These are phyloP conservation scores for Aurifilum marmelostoma DNA, from an alignment of 2,329 filamentous ascomycete genomes.

Conservation along the genomic window DNA sequence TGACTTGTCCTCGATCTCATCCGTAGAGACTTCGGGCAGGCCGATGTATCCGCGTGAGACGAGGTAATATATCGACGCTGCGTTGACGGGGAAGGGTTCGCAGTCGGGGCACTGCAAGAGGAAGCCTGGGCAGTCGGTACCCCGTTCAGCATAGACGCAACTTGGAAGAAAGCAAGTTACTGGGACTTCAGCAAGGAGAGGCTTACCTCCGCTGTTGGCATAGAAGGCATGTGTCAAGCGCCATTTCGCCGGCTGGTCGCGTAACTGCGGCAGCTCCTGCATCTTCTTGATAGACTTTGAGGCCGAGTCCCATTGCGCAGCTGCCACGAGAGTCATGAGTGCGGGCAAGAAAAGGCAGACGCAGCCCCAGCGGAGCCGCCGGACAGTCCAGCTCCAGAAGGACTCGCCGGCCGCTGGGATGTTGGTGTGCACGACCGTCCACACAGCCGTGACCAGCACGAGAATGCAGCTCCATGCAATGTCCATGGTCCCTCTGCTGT, in stretches of 20 bases:
- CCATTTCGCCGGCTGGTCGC: too few relatives aligned
- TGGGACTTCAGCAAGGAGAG: too few relatives aligned
- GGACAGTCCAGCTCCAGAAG: neutral
- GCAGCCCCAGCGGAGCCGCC: too few relatives aligned
- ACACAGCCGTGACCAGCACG: constrained; percentile 18
- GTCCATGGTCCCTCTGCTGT: constrained; percentile 19
- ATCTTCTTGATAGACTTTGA: too few relatives aligned
- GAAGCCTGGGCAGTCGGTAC: neutral
- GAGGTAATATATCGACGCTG: constrained; percentile 24
- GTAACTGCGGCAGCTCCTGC: too few relatives aligned
- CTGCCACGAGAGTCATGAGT: too few relatives aligned
- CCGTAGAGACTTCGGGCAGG: neutral
- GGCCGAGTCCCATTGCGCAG: too few relatives aligned
- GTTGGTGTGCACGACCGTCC: constrained; percentile 22
- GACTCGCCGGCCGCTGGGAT: constrained; percentile 15
- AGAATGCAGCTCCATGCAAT: constrained; percentile 21
- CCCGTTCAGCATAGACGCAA: neutral
- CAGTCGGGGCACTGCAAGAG: constrained; percentile 19
- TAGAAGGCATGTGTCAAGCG: too few relatives aligned
- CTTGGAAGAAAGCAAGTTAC: neutral
- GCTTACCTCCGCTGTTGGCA: too few relatives aligned
- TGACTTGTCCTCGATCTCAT: constrained; percentile 24
- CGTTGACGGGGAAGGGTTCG: constrained; percentile 27
- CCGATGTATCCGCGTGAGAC: constrained; percentile 17
- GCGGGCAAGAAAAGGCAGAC: too few relatives aligned